Evolutionary conservation across 495 filamentous ascomycete genomes (phyloP).

Genomic region (Aspergillus ellipticus): DNA sequence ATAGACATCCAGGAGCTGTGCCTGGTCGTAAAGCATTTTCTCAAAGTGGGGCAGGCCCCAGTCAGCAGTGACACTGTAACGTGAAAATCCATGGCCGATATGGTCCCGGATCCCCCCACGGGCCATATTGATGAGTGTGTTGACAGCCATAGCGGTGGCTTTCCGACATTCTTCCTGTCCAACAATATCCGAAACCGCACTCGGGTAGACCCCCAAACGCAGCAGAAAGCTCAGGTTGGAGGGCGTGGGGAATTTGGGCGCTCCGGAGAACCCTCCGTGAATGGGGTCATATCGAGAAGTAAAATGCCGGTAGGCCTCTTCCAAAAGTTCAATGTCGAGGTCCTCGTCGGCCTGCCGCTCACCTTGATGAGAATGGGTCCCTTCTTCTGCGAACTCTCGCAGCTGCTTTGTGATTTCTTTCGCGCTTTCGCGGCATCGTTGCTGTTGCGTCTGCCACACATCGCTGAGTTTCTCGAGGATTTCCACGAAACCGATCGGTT

Average conservation of each 20-base stretch:
- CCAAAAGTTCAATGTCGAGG: constrained; percentile 84
- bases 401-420: constrained; percentile 78
- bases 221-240: constrained; percentile 81
- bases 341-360: constrained; percentile 58
- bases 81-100: constrained; percentile 83
- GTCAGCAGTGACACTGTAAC: constrained; percentile 85
- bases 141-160: constrained; percentile 76
- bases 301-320: constrained; percentile 83
- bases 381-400: constrained; percentile 82
- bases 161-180: constrained; percentile 72
- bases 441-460: constrained; percentile 82
- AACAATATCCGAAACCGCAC: constrained; percentile 75
- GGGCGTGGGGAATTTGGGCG: constrained; percentile 90
- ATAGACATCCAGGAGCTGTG: constrained; percentile 80
- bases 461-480: constrained; percentile 77
- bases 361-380: constrained; percentile 57
- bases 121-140: constrained; percentile 77
- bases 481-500: constrained; percentile 67
- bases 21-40: constrained; percentile 97
- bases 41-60: constrained; percentile 96
- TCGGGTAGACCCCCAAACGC: constrained; percentile 67
- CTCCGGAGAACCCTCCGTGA: constrained; percentile 69
- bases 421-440: constrained; percentile 73
- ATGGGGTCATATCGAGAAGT: constrained; percentile 70
- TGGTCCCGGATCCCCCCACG: constrained; percentile 90